Percentiles rank a stretch among this genome's conserved stretches.
These are phyloP conservation scores for Hypomontagnella monticulosa DNA, from an alignment of 495 filamentous ascomycete species.

Conservation along the genomic window DNA sequence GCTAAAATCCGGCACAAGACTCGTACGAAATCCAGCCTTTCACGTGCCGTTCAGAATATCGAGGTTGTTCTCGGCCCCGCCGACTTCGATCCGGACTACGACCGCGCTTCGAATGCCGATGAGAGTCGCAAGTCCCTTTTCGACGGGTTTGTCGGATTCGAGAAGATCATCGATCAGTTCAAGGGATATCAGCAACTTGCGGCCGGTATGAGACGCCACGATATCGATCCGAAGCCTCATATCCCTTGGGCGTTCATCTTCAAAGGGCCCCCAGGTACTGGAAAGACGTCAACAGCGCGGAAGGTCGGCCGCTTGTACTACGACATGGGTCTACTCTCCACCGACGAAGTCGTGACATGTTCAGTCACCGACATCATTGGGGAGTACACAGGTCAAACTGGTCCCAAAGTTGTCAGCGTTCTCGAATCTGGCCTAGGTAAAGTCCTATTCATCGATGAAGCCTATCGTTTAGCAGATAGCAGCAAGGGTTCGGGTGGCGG, in stretches of 20 bases:
- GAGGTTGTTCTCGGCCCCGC: constrained; percentile 59
- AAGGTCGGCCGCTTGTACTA: not conserved
- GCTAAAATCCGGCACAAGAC: constrained; percentile 64
- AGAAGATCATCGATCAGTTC: constrained; percentile 65
- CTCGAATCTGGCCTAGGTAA: constrained; percentile 67
- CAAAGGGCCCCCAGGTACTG: constrained; percentile 27
- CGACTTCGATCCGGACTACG: constrained; percentile 74
- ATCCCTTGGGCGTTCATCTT: constrained; percentile 39
- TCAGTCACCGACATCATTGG: not conserved
- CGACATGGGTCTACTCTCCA: not conserved
- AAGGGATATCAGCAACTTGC: constrained; percentile 67
- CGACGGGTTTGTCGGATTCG: constrained; percentile 68
- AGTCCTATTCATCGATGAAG: constrained; percentile 71
- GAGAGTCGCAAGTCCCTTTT: constrained; percentile 66
- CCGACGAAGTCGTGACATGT: not conserved
- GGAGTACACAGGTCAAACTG: constrained; percentile 59
- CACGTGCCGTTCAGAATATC: not conserved
- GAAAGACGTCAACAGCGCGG: not conserved
- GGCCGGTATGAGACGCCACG: constrained; percentile 61
- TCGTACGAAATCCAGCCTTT: not conserved
- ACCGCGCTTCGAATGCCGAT: constrained; percentile 58
- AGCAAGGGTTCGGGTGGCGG: constrained; percentile 33
- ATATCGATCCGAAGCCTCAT: constrained; percentile 61
- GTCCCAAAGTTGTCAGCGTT: constrained; percentile 62
- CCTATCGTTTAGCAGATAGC: constrained; percentile 62